Evolutionary conservation across 2,329 filamentous ascomycete genomes (phyloP).

Genomic region (Penicillium griseofulvum): DNA sequence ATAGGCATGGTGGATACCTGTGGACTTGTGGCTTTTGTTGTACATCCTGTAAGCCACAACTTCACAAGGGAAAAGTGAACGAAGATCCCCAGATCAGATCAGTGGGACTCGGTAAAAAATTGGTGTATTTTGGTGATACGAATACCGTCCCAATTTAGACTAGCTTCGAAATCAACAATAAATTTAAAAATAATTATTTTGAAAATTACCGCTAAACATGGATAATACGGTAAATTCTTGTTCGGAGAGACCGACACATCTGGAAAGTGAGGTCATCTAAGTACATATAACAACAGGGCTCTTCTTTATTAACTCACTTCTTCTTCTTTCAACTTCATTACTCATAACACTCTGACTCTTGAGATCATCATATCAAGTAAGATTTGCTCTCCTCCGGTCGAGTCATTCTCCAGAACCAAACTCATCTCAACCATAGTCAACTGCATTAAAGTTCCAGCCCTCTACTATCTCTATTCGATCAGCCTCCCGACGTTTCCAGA

Average conservation of each 20-base stretch:
- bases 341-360: slow-evolving; percentile 10
- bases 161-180: slow-evolving; percentile 1
- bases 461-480: slow-evolving; percentile 13
- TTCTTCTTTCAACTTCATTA: slow-evolving; percentile 14
- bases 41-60: slow-evolving; percentile 11
- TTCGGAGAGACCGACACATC: background rate
- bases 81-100: slow-evolving; percentile 16
- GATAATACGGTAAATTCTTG: slow-evolving; percentile 4
- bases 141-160: slow-evolving; percentile 5
- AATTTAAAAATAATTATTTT: background rate
- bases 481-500: slow-evolving; percentile 32
- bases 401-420: slow-evolving; percentile 22
- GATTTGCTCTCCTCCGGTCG: slow-evolving; percentile 16
- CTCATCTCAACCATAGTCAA: slow-evolving; percentile 5
- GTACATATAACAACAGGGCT: background rate
- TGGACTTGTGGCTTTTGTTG: slow-evolving; percentile 8
- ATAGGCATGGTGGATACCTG: background rate
- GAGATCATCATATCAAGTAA: slow-evolving; percentile 6
- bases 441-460: slow-evolving; percentile 17
- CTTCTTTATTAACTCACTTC: slow-evolving; percentile 14
- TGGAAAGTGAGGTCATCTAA: slow-evolving; percentile 6
- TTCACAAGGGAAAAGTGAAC: background rate
- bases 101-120: slow-evolving; percentile 15
- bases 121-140: background rate
- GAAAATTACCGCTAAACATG: background rate